phyloP scores from a whole-genome alignment of 495 filamentous ascomycete species.

The Endocarpon pusillum region DNA sequence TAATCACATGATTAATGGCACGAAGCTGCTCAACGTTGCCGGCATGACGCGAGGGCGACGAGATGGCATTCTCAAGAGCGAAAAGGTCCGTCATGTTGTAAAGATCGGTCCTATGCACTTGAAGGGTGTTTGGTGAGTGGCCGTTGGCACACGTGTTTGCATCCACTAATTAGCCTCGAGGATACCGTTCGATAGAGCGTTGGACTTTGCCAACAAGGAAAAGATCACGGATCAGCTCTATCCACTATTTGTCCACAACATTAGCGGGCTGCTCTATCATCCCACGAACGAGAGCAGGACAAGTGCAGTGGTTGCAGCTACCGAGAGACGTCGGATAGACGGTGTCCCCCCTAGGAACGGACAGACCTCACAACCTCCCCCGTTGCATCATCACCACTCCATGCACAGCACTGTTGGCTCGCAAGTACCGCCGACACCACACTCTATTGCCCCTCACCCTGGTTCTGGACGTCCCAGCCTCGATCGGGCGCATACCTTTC shows the following conservation, averaged over 20 bases:
- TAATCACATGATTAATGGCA: slow-evolving; percentile 98
- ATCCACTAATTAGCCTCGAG: slow-evolving; percentile 25
- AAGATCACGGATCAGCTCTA: slow-evolving; percentile 95
- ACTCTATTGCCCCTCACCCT: slow-evolving; percentile 62
- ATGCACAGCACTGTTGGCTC: slow-evolving; percentile 51
- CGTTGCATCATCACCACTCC: slow-evolving; percentile 66
- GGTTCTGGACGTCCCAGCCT: slow-evolving; percentile 49
- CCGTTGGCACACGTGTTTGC: neutral
- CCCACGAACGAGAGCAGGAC: slow-evolving; percentile 73
- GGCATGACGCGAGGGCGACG: slow-evolving; percentile 94
- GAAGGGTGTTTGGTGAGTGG: slow-evolving; percentile 88
- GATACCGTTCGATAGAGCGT: slow-evolving; percentile 92
- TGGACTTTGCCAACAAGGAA: slow-evolving; percentile 98
- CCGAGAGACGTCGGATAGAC: slow-evolving; percentile 54
- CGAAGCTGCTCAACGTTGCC: slow-evolving; percentile 89
- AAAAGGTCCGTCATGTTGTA: slow-evolving; percentile 90
- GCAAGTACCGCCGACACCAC: slow-evolving; percentile 46
- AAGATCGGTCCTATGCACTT: slow-evolving; percentile 99
- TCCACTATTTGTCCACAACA: slow-evolving; percentile 94
- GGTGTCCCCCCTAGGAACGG: slow-evolving; percentile 19
- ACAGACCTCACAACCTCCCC: slow-evolving; percentile 45
- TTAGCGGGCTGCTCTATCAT: slow-evolving; percentile 84
- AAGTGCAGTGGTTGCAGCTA: slow-evolving; percentile 74
- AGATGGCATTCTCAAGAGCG: slow-evolving; percentile 94
- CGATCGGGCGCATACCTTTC: slow-evolving; percentile 77